phyloP scores from a whole-genome alignment of 441 rosid species.

The Aleurites moluccanus region DNA sequence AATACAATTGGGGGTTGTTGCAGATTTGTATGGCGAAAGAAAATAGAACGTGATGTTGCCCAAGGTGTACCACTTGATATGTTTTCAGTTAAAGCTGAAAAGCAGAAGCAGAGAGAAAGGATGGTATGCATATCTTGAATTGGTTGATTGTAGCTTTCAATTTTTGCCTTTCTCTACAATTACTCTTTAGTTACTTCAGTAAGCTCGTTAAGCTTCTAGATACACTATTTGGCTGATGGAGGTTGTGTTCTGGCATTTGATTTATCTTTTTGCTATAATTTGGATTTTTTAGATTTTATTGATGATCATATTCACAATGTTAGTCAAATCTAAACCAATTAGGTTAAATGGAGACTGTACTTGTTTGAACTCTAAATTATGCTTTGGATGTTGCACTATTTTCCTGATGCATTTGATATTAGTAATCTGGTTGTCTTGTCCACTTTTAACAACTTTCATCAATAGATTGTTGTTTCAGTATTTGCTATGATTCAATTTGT shows the following conservation, averaged over 20 bases:
- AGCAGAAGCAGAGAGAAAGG: conserved; percentile 71
- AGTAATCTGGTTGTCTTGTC: not conserved
- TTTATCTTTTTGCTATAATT: no score
- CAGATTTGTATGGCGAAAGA: conserved; percentile 94
- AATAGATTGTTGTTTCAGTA: not conserved
- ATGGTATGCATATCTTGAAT: conserved; percentile 49
- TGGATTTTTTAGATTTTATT: no score
- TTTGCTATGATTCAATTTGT: not conserved
- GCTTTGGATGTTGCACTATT: not conserved
- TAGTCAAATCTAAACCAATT: no score
- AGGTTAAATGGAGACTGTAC: no score
- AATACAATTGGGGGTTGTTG: conserved; percentile 18
- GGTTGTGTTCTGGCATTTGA: no score
- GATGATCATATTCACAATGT: no score
- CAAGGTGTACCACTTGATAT: conserved; percentile 65
- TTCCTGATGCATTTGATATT: not conserved
- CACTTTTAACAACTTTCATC: not conserved
- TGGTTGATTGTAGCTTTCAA: not conserved
- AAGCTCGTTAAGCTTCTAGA: not conserved
- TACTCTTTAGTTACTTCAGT: not conserved
- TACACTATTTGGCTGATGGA: not conserved
- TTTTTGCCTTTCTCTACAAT: not conserved
- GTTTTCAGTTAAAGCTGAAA: conserved; percentile 83
- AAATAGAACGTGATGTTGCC: conserved; percentile 78
- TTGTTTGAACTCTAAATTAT: not conserved